phyloP scores from a whole-genome alignment of 78 protist genomes.

The Creolimax fragrantissima region DNA sequence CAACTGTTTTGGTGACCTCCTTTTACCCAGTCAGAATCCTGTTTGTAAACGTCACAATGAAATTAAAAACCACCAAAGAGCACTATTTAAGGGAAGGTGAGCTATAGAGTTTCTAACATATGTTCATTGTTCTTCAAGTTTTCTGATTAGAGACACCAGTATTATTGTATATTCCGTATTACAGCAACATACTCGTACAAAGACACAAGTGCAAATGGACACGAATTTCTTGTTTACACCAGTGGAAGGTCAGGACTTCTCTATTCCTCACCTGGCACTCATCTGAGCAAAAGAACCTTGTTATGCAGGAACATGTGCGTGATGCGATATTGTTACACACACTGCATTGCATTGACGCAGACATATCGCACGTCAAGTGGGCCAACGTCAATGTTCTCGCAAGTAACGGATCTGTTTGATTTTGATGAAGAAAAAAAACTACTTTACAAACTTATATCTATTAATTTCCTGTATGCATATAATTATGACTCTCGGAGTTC shows the following conservation, averaged over 20 bases:
- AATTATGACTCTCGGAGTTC: too few relatives aligned
- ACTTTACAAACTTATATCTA: too few relatives aligned
- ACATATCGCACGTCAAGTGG: too few relatives aligned
- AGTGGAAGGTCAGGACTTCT: too few relatives aligned
- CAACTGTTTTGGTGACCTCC: not conserved
- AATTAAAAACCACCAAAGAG: not conserved
- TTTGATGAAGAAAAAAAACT: too few relatives aligned
- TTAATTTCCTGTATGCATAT: too few relatives aligned
- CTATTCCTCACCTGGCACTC: not conserved
- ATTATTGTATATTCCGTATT: not conserved
- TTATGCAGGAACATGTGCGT: not conserved
- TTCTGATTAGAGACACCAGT: not conserved
- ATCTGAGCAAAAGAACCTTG: not conserved
- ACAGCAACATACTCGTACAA: not conserved
- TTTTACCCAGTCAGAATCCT: not conserved
- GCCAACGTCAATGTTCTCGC: too few relatives aligned
- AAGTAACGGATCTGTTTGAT: too few relatives aligned
- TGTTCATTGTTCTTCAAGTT: not conserved
- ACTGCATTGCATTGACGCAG: not conserved
- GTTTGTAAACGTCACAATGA: not conserved
- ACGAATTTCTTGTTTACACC: not conserved
- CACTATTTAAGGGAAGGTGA: not conserved
- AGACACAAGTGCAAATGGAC: not conserved
- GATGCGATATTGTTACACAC: not conserved
- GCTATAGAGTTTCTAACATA: not conserved